phyloP scores from a whole-genome alignment of 2,329 filamentous ascomycete genomes.

The Aspergillus sp. region DNA sequence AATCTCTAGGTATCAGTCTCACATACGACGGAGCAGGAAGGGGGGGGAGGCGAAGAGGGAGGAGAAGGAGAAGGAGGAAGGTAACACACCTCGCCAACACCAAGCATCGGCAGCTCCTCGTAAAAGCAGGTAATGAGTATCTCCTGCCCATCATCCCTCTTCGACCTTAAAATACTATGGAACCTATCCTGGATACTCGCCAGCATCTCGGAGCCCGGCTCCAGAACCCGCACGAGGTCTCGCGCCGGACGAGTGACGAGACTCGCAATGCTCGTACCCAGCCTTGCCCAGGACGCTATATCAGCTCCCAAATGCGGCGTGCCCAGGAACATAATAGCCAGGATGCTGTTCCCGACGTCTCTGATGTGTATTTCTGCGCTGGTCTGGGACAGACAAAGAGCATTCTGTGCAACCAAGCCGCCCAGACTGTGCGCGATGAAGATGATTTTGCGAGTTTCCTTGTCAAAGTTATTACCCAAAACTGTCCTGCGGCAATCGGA shows the following conservation, averaged over 20 bases:
- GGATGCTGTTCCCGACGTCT: slow-evolving; percentile 28
- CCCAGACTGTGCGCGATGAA: slow-evolving; percentile 31
- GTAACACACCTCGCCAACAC: too few relatives aligned
- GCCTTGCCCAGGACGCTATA: slow-evolving; percentile 35
- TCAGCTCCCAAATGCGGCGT: slow-evolving; percentile 36
- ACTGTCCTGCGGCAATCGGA: background rate
- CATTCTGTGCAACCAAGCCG: slow-evolving; percentile 37
- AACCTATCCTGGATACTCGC: background rate
- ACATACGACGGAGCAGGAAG: too few relatives aligned
- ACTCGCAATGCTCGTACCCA: background rate
- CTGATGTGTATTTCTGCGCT: slow-evolving; percentile 30
- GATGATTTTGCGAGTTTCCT: slow-evolving; percentile 20
- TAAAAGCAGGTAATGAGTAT: background rate
- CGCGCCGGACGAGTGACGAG: background rate
- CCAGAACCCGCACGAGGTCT: background rate
- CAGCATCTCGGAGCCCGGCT: background rate
- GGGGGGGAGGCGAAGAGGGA: too few relatives aligned
- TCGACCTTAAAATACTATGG: background rate
- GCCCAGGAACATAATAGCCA: slow-evolving; percentile 38
- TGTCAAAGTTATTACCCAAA: too few relatives aligned
- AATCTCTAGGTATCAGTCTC: too few relatives aligned
- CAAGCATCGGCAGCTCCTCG: background rate
- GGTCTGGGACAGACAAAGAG: slow-evolving; percentile 33
- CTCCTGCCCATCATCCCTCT: background rate
- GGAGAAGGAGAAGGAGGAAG: too few relatives aligned